Evolutionary conservation across 2,329 filamentous ascomycete species (phyloP).

Genomic region (Lecanicillium sp.): DNA sequence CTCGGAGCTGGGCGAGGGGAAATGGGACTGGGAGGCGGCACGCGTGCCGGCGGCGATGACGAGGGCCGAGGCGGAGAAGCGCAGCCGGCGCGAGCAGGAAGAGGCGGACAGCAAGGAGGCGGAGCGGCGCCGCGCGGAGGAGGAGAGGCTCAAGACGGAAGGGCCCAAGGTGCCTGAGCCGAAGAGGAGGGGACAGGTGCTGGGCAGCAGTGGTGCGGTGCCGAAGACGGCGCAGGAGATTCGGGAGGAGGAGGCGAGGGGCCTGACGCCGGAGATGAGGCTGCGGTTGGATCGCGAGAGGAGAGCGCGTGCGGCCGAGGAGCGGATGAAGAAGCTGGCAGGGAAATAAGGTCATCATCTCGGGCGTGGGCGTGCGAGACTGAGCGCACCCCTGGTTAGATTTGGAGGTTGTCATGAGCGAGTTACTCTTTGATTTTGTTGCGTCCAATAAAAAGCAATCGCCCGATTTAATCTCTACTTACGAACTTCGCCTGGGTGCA

Average conservation of each 20-base stretch:
- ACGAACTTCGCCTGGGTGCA: too few relatives aligned
- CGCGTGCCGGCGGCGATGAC: constrained; percentile 66
- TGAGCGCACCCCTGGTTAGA: too few relatives aligned
- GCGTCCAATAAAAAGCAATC: too few relatives aligned
- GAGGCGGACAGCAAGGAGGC: constrained; percentile 64
- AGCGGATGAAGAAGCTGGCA: constrained; percentile 67
- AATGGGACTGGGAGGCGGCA: constrained; percentile 73
- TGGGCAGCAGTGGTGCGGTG: constrained; percentile 39
- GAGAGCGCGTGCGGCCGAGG: constrained; percentile 85
- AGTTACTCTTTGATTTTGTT: background rate
- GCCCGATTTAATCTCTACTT: too few relatives aligned
- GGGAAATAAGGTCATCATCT: constrained; percentile 20
- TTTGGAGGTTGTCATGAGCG: background rate
- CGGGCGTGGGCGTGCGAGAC: too few relatives aligned
- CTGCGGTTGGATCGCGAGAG: constrained; percentile 80
- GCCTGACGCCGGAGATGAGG: constrained; percentile 82
- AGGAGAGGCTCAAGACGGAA: constrained; percentile 64
- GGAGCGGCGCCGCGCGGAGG: constrained; percentile 65
- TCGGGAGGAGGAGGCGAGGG: constrained; percentile 76
- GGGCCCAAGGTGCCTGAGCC: constrained; percentile 49
- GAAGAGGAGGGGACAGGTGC: constrained; percentile 48
- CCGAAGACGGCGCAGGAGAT: constrained; percentile 74
- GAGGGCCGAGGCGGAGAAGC: constrained; percentile 62
- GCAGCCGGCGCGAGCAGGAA: constrained; percentile 63
- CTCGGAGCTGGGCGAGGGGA: constrained; percentile 68